Evolutionary conservation across 2,329 filamentous ascomycete species (phyloP), one percentile per base, ranked within the genome.

Genomic region (Paecilomyces niveus): DNA sequence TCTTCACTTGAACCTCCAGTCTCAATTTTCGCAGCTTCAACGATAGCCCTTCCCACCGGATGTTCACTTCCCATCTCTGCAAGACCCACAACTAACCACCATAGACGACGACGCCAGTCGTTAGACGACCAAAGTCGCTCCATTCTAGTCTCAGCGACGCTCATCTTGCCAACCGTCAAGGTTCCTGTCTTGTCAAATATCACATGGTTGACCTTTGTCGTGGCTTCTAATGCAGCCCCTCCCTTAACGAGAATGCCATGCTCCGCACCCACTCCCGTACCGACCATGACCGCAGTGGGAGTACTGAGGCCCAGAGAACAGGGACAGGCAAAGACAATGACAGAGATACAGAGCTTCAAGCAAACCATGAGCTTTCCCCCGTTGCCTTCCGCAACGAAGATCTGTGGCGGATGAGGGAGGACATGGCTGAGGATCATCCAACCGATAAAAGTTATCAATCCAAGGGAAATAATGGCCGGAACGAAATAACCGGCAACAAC

Each of bases 241-340:
- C 94, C 93, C 76, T 99, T 99, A 72, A 97, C 92, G n/a, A 99
- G 80, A 65, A 99, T 99, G 24, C 94, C 94, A 66, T 96, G 89
- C 74, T 97, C 90, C 2, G 94, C 94, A 55, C 94, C 94, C 32
- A 97, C 87, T 59, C 94, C 94, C n/a, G 94, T 97, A 51, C 94
- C 94, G 31, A 99, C 94, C 94, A 99, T 97, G 71, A 99, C 92
- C 2, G 94, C 94, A 0, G 94, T 99, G 2, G 94, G 94, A 1
- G 94, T 97, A 24, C 92, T 92, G 18, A 99, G 83, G 58, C 94
- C 94, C n/a, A 99, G 85, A 1, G 94, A 94, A 70, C 94, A 99
- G 18, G 94, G 94, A 70, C 94, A 99, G 3, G 94, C 94, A 73
- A 99, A 97, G 21, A 97, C 94, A 69, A 99, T 96, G 64, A 99